Conservation (phyloP, 371 early-diverging fungal genomes). For the Amoeboaphelidium occidentale region DNA sequence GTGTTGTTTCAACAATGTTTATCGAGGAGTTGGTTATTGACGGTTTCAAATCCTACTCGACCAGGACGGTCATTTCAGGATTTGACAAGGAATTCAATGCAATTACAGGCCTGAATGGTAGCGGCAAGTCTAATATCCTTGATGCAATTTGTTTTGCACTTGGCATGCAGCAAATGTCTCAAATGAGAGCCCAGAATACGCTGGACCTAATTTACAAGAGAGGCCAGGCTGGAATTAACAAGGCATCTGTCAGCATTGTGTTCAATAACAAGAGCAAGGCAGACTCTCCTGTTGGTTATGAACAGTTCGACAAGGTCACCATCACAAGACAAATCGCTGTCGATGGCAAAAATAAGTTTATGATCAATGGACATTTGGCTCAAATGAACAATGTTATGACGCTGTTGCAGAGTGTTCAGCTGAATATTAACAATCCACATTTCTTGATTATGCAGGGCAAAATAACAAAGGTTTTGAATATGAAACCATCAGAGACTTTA, state of each 20-base stretch:
- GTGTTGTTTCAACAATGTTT: too few species aligned
- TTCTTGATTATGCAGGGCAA: conserved; percentile 97
- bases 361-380: conserved; percentile 79
- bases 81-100: conserved; percentile 97
- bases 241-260: conserved; percentile 86
- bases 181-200: conserved; percentile 81
- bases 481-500: conserved; percentile 89
- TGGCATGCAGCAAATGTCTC: conserved; percentile 32
- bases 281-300: conserved; percentile 74
- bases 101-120: conserved; percentile 98
- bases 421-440: conserved; percentile 95
- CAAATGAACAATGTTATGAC: conserved; percentile 73
- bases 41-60: conserved; percentile 34
- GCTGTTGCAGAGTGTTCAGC: conserved; percentile 83
- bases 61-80: conserved; percentile 74
- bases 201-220: conserved; percentile 93
- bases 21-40: conserved; percentile 88
- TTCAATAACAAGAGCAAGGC: conserved; percentile 75
- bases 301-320: conserved; percentile 56
- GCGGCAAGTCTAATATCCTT: conserved; percentile 97
- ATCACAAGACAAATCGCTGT: conserved; percentile 85
- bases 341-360: conserved; percentile 81
- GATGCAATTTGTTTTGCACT: conserved; percentile 99
- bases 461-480: conserved; percentile 95
- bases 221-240: conserved; percentile 87